A percentile compares a stretch with the other conserved stretches of the same genome.
Evolutionary conservation across 495 filamentous ascomycete genomes (phyloP).

Genomic region (Glonium stellatum): DNA sequence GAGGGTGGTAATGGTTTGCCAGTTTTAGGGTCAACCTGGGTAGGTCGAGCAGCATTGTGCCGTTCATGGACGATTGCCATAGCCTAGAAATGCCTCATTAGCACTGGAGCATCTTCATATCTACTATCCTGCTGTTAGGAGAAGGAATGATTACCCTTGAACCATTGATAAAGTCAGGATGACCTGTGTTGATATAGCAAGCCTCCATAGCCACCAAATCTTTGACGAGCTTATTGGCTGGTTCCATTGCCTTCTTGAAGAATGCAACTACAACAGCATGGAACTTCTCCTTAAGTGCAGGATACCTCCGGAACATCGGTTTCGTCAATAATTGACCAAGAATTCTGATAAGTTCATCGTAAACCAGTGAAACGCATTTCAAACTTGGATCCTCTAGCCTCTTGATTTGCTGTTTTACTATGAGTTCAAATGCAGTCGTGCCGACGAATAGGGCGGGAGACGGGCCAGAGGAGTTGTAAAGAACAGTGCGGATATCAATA

Average conservation of each 20-base stretch:
- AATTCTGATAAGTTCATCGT: conserved; percentile 96
- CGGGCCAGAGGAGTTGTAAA: conserved; percentile 95
- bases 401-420: conserved; percentile 98
- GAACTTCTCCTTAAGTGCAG: conserved; percentile 90
- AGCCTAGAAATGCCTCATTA: conserved; percentile 37
- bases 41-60: conserved; percentile 70
- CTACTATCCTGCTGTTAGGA: neutral
- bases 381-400: conserved; percentile 91
- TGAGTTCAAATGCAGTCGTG: conserved; percentile 93
- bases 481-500: conserved; percentile 90
- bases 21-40: conserved; percentile 98
- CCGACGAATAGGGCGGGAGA: conserved; percentile 97
- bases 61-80: conserved; percentile 97
- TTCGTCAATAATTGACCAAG: conserved; percentile 83
- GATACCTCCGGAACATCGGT: conserved; percentile 86
- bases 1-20: conserved; percentile 81
- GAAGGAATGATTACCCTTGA: conserved; percentile 32
- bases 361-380: conserved; percentile 94
- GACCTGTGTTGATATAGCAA: conserved; percentile 96
- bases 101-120: no score
- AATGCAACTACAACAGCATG: conserved; percentile 89
- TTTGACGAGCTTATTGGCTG: conserved; percentile 91
- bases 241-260: conserved; percentile 97
- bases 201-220: conserved; percentile 94
- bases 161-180: conserved; percentile 96